Evolutionary conservation across 768 basidiomycete genomes (phyloP).

Genomic region (Boletellus ananiceps): DNA sequence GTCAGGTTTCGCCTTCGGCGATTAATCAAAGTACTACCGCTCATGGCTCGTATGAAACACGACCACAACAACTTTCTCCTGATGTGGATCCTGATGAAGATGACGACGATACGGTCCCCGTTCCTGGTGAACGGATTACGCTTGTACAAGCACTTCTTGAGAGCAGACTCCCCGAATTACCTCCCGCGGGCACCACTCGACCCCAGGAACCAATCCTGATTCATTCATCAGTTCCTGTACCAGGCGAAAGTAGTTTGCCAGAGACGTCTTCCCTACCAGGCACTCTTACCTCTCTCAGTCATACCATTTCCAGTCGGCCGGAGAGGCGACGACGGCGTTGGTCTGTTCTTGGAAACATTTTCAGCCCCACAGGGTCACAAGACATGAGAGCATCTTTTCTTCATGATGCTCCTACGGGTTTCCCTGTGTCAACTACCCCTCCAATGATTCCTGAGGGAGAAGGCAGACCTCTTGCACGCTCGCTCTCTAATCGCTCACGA

Average conservation of each 20-base stretch:
- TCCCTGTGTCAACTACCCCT: conserved; percentile 14
- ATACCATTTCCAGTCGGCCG: conserved; percentile 29
- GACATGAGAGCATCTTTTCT: conserved; percentile 28
- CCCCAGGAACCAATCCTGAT: conserved; percentile 70
- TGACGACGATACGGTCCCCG: conserved; percentile 41
- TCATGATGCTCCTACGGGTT: conserved; percentile 14
- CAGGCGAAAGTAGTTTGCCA: conserved; percentile 40
- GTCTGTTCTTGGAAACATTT: conserved; percentile 59
- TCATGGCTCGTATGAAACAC: conserved; percentile 14
- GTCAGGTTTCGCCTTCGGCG: conserved; percentile 51
- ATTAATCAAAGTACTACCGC: conserved; percentile 20
- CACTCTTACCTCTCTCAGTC: conserved; percentile 30
- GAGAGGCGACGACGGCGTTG: conserved; percentile 58
- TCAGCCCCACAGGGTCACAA: conserved; percentile 26
- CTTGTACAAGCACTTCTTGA: conserved; percentile 72
- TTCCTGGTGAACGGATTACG: conserved; percentile 57
- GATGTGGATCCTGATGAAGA: conserved; percentile 52
- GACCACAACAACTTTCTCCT: conserved; percentile 35
- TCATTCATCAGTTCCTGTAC: conserved; percentile 37
- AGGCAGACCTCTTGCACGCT: conserved; percentile 21
- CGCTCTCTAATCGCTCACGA: conserved; percentile 23
- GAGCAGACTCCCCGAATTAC: conserved; percentile 70
- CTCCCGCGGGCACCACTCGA: conserved; percentile 61
- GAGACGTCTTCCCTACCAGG: conserved; percentile 48
- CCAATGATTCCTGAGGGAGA: conserved; percentile 18